These are phyloP conservation scores for Terfezia boudieri DNA, from an alignment of 495 filamentous ascomycete genomes.

Conservation along the genomic window DNA sequence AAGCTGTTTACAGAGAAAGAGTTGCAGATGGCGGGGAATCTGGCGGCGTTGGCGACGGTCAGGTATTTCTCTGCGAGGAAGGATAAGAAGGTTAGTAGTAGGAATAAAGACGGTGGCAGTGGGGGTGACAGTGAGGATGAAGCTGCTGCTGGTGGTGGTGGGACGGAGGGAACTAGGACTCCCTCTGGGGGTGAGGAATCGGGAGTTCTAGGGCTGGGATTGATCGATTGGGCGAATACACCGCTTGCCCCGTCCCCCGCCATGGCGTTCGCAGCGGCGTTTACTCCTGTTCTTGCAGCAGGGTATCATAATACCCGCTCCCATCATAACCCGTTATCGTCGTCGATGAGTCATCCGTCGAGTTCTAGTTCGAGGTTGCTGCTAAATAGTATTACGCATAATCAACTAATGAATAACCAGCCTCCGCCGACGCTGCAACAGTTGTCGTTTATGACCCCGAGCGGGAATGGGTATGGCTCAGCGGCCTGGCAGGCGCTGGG, in stretches of 20 bases:
- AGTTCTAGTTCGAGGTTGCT: too few species aligned
- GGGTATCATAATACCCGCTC: not conserved
- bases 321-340: too few species aligned
- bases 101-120: not conserved
- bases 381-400: not conserved
- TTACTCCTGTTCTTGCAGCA: not conserved
- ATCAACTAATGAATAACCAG: not conserved
- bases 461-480: not conserved
- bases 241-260: not conserved
- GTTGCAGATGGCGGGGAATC: constrained; percentile 49
- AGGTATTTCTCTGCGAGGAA: constrained; percentile 12
- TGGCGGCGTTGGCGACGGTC: constrained; percentile 36
- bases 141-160: not conserved
- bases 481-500: not conserved
- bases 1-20: constrained; percentile 91
- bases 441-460: not conserved
- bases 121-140: not conserved
- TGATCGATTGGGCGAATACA: not conserved
- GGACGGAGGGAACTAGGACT: not conserved
- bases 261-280: not conserved
- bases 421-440: not conserved
- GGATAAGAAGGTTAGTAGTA: not conserved
- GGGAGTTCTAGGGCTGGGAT: too few species aligned
- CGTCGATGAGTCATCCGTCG: too few species aligned
- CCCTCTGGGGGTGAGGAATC: not conserved